Evolutionary conservation across 768 basidiomycete genomes (phyloP).

Genomic region (Trametes elegans): DNA sequence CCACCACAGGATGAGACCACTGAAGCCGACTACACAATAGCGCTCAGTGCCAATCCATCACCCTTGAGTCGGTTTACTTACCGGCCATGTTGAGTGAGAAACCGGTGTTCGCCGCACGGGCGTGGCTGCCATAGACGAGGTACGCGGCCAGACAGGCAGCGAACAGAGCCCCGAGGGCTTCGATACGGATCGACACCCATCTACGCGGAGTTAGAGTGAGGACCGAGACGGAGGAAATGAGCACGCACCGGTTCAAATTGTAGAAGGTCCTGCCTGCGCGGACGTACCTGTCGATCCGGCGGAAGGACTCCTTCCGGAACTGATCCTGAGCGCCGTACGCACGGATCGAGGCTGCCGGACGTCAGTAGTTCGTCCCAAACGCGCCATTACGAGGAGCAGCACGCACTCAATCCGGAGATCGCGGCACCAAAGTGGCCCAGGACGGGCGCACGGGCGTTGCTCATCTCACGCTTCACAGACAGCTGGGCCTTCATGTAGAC

Average conservation of each 20-base stretch:
- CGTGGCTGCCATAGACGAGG: constrained; percentile 45
- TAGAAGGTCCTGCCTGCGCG: constrained; percentile 44
- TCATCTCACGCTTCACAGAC: constrained; percentile 57
- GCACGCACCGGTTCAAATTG: constrained; percentile 37
- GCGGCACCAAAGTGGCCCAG: constrained; percentile 54
- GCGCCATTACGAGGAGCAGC: no score
- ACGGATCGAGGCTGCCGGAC: constrained; percentile 43
- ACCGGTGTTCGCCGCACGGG: constrained; percentile 41
- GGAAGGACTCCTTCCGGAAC: constrained; percentile 41
- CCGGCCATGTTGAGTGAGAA: constrained; percentile 44
- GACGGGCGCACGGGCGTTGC: constrained; percentile 48
- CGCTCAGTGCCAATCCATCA: neutral
- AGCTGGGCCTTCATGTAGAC: constrained; percentile 59
- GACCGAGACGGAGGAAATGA: no score
- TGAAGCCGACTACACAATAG: constrained; percentile 47
- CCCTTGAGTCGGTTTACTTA: constrained; percentile 17
- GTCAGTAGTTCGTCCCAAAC: neutral
- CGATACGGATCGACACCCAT: constrained; percentile 54
- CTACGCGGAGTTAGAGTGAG: constrained; percentile 18
- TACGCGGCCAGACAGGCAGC: constrained; percentile 51
- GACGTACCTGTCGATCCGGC: constrained; percentile 47
- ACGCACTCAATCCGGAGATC: constrained; percentile 47
- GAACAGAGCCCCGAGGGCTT: constrained; percentile 51
- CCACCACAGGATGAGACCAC: constrained; percentile 53
- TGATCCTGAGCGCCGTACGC: constrained; percentile 53